Evolutionary conservation across 352 stramenopile species (phyloP).

Genomic region (Pythium periplocum): DNA sequence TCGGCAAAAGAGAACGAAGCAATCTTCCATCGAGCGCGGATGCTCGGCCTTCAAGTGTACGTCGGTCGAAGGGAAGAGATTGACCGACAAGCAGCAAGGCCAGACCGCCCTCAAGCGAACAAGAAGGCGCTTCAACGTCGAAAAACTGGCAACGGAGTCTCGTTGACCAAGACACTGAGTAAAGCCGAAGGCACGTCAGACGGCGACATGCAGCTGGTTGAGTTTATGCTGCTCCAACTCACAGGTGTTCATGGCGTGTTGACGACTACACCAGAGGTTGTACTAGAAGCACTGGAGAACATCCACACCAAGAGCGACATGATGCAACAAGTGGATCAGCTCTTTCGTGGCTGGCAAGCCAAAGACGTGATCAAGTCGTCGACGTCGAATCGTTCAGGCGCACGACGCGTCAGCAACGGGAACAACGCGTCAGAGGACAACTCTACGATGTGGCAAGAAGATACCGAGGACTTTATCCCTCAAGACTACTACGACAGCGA

Average conservation of each 20-base stretch:
- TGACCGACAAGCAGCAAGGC: no score
- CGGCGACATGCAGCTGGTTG: conserved; percentile 19
- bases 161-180: no score
- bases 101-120: no score
- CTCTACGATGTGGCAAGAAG: background rate
- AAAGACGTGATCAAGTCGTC: conserved; percentile 12
- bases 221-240: conserved; percentile 31
- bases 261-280: conserved; percentile 20
- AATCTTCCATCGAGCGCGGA: conserved; percentile 20
- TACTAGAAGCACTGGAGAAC: conserved; percentile 20
- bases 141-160: no score
- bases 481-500: conserved; percentile 14
- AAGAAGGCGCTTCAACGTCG: no score
- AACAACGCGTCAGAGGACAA: conserved; percentile 1
- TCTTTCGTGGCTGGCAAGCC: conserved; percentile 32
- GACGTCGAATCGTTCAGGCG: background rate
- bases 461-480: conserved; percentile 23
- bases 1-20: conserved; percentile 29
- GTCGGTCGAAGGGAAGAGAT: conserved; percentile 15
- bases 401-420: background rate
- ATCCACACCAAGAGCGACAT: conserved; percentile 20
- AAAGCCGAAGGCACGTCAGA: background rate
- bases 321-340: conserved; percentile 27
- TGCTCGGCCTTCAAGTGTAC: conserved; percentile 24
- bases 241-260: conserved; percentile 30